These are phyloP conservation scores for Leavenworthia alabamica DNA, from an alignment of 345 rosid species.

Conservation along the genomic window DNA sequence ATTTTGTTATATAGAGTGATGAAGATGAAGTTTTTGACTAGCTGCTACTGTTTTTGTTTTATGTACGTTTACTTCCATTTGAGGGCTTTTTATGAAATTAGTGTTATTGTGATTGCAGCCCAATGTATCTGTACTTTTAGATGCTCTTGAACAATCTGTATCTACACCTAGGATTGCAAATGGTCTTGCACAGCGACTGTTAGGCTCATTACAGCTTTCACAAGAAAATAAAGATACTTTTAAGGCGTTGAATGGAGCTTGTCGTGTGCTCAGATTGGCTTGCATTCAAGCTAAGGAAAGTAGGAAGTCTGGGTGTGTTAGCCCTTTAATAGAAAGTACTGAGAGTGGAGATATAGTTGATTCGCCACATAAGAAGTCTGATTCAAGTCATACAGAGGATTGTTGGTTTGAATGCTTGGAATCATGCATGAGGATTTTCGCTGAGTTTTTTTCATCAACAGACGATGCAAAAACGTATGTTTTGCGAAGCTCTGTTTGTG, in stretches of 20 bases:
- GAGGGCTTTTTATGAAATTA: background rate
- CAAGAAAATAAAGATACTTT: constrained; percentile 61
- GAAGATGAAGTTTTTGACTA: background rate
- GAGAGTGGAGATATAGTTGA: constrained; percentile 24
- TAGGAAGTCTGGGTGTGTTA: constrained; percentile 33
- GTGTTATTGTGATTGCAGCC: constrained; percentile 49
- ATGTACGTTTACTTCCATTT: background rate
- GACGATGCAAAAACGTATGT: constrained; percentile 55
- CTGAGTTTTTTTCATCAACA: constrained; percentile 48
- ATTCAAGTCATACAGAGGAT: constrained; percentile 31
- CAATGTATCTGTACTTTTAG: constrained; percentile 64
- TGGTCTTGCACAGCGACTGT: constrained; percentile 62
- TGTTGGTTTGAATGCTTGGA: constrained; percentile 58
- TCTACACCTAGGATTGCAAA: constrained; percentile 57
- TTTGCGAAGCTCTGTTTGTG: constrained; percentile 50
- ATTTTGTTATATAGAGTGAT: background rate
- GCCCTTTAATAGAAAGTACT: constrained; percentile 28
- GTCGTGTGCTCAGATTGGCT: constrained; percentile 73
- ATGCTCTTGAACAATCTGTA: constrained; percentile 81
- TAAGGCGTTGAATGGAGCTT: constrained; percentile 58
- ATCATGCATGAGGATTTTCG: constrained; percentile 51
- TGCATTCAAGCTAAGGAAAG: constrained; percentile 65
- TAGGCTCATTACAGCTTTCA: constrained; percentile 57
- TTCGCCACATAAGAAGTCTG: constrained; percentile 29
- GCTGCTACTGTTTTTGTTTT: background rate